These are phyloP conservation scores for Leccinum truebloodii DNA, from an alignment of 768 basidiomycete species.

Conservation along the genomic window DNA sequence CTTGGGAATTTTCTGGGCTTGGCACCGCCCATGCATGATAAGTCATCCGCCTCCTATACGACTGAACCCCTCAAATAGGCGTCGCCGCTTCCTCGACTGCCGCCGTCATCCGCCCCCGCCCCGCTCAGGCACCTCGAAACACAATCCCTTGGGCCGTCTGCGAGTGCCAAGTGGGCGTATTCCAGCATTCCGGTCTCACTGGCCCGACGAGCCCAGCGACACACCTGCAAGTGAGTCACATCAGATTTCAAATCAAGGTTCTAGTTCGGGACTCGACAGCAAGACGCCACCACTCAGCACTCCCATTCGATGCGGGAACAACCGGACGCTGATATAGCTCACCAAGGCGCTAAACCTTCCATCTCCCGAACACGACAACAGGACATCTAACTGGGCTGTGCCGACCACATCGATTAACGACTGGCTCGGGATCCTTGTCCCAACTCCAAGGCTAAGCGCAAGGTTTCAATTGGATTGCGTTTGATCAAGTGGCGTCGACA, in stretches of 20 bases:
- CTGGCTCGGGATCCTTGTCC: neutral
- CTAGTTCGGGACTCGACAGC: neutral
- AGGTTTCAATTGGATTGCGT: neutral
- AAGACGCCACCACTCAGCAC: neutral
- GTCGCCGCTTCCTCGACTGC: neutral
- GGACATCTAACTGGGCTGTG: conserved; percentile 32
- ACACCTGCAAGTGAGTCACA: neutral
- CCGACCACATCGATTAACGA: conserved; percentile 26
- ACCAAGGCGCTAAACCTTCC: neutral
- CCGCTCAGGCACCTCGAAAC: neutral
- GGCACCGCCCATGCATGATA: neutral
- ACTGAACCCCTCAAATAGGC: conserved; percentile 5
- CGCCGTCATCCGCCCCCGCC: neutral
- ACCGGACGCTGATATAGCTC: neutral
- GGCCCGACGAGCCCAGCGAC: neutral
- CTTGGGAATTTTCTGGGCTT: neutral
- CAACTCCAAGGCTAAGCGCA: neutral
- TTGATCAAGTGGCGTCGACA: neutral
- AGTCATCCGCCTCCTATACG: conserved; percentile 12
- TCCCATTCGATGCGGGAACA: neutral
- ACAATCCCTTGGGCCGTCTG: conserved; percentile 6
- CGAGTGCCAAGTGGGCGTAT: conserved; percentile 11
- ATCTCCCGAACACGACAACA: neutral
- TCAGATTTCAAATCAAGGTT: neutral
- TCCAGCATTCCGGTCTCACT: conserved; percentile 2